These are phyloP conservation scores for Epichloe sibirici DNA, from an alignment of 2,329 filamentous ascomycete genomes.

Conservation along the genomic window DNA sequence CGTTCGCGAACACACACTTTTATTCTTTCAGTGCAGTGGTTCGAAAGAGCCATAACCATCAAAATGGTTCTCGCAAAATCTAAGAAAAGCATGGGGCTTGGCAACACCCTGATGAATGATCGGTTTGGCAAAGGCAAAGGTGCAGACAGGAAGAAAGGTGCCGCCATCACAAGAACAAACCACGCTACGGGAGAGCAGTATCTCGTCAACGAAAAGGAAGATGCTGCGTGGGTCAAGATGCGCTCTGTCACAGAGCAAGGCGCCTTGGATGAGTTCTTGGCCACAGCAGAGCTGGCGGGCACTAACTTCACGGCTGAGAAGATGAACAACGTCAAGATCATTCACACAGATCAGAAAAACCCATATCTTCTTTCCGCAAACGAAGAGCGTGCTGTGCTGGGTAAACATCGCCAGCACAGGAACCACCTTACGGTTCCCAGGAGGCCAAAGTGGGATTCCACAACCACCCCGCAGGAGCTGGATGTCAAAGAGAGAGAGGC, in stretches of 20 bases:
- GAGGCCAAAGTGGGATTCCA: conserved; percentile 76
- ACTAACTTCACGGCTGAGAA: conserved; percentile 99
- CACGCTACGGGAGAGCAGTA: conserved; percentile 79
- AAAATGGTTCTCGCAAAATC: conserved; percentile 66
- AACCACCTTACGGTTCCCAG: conserved; percentile 75
- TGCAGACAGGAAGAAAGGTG: conserved; percentile 60
- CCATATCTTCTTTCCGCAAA: conserved; percentile 77
- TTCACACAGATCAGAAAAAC: conserved; percentile 92
- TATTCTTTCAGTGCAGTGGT: neutral
- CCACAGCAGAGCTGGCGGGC: conserved; percentile 90
- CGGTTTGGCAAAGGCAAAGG: conserved; percentile 92
- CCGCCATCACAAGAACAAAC: conserved; percentile 53
- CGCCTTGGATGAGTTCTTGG: conserved; percentile 90
- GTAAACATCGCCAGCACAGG: conserved; percentile 75
- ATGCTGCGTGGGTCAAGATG: conserved; percentile 98
- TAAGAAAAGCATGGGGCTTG: conserved; percentile 87
- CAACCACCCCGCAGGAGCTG: conserved; percentile 72
- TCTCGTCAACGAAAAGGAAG: conserved; percentile 78
- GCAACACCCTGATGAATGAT: conserved; percentile 97
- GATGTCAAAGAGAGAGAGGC: conserved; percentile 68
- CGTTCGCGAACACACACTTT: neutral
- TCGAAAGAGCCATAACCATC: conserved; percentile 10
- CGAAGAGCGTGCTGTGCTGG: conserved; percentile 66
- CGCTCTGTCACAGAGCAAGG: conserved; percentile 95
- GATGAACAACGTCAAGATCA: conserved; percentile 98